Evolutionary conservation across 495 filamentous ascomycete genomes (phyloP), one percentile per base, ranked within the genome.

Genomic region (Bryoglossum gracile): DNA sequence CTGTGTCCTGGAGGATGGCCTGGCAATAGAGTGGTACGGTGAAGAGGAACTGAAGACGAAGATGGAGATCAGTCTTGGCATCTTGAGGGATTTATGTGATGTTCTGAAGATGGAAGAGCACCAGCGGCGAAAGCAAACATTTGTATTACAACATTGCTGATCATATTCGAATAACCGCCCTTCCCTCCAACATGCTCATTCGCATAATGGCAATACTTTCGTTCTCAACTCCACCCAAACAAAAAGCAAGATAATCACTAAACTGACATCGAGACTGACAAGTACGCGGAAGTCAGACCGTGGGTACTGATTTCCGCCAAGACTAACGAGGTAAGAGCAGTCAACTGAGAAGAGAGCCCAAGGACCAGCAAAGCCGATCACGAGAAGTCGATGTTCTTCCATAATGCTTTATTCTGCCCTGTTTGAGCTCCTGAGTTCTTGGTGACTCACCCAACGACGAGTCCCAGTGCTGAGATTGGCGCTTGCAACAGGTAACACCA

Each of bases 11-110:
- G 10, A 82, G 64, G 9, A 83, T 72, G 1, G 81, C 72, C 53
- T 83, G 80, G 59, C 83, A 83, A 44, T 81, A 77, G 11, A 84
- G 62, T 3, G 81, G 80, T 1, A 83, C 71, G 8, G 73, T 77
- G 57, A 84, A 84, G 35, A 84, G 73, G 50, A 79, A 84, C 79
- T 84, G 43, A 10, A 13, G n/a, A 13, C 3, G n/a, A n/a, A n/a
- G n/a, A n/a, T n/a, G n/a, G n/a, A n/a, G n/a, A n/a, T n/a, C n/a
- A n/a, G n/a, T n/a, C n/a, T n/a, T n/a, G n/a, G n/a, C n/a, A n/a
- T n/a, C n/a, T n/a, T n/a, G n/a, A n/a, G n/a, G n/a, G n/a, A n/a
- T n/a, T n/a, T n/a, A n/a, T n/a, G n/a, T n/a, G n/a, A n/a, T n/a
- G n/a, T n/a, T n/a, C n/a, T n/a, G n/a, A n/a, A n/a, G n/a, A n/a